Evolutionary conservation across 352 stramenopile genomes (phyloP), one percentile per base, ranked within the genome.

Genomic region (Phytophthora uliginosa): DNA sequence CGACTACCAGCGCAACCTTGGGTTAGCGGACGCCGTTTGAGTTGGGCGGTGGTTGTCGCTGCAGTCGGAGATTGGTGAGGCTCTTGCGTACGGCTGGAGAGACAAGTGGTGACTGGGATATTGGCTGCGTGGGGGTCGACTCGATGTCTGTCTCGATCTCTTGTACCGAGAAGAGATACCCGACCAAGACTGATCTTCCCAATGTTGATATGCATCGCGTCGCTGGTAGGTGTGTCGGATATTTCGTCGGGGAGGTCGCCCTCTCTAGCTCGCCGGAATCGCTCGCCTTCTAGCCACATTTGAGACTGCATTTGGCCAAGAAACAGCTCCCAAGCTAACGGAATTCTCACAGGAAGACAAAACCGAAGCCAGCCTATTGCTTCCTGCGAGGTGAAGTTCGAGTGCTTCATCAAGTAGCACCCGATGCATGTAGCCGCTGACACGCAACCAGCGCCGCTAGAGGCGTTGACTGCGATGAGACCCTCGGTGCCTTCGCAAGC

Each of bases 401-500:
- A 96, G 69, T 99, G 98, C 76, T 99, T 99, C 96, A 99, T 99
- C 36, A 99, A 75, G 74, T 99, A 99, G 58, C 95, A 98, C 7
- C 95, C 98, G 40, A 99, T 98, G 73, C 95, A 99, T 0, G 96
- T 99, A 1, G 94, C 97, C 0, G 97, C 98, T 7, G 94, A 85
- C 80, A 70, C 31, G 20, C 38, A 59, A 10, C 62, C 48, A 57
- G 48, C 64, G 26, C 18, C 24, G 47, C 26, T 63, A 4, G 59
- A 76, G 10, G 91, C 98, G 79, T 99, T 95, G 2, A 94, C 75
- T 0, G 85, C 86, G 9, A 95, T 78, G n/a, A 83, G 54, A 31
- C 78, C 84, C 1, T 71, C 53, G 1, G 84, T 81, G 12, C 73
- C 70, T 77, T 99, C 98, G 65, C 97, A 98, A 47, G 77, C 78